Percentiles rank a stretch among this genome's conserved stretches.
Evolutionary conservation across 176 grass and related monocot species (phyloP).

Genomic region (Microstegium vimineum): DNA sequence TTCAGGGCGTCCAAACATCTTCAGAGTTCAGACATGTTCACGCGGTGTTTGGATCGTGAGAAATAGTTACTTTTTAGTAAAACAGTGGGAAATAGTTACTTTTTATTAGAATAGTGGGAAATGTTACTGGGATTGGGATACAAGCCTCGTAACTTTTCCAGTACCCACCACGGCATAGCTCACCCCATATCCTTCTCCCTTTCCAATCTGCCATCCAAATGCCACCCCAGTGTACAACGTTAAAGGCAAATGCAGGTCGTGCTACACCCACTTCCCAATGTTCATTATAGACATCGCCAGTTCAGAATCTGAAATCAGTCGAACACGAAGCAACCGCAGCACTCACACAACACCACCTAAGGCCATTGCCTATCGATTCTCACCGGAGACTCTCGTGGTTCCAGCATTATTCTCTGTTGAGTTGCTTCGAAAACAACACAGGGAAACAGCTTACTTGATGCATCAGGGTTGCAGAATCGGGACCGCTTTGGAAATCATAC

Average conservation of each 20-base stretch:
- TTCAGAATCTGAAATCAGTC: not conserved
- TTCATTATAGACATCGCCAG: not conserved
- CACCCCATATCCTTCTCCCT: too few species aligned
- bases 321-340: not conserved
- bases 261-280: too few species aligned
- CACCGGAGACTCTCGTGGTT: not conserved
- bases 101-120: too few species aligned
- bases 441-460: constrained; percentile 2
- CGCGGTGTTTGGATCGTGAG: too few species aligned
- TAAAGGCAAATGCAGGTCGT: too few species aligned
- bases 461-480: constrained; percentile 28
- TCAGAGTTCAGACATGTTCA: not conserved
- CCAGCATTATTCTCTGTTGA: constrained; percentile 28
- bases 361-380: not conserved
- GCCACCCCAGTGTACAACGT: too few species aligned
- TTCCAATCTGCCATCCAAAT: too few species aligned
- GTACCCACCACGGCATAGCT: too few species aligned
- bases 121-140: too few species aligned
- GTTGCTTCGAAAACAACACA: not conserved
- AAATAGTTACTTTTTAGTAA: too few species aligned
- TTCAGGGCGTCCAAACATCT: not conserved
- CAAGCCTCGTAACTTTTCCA: too few species aligned
- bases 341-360: not conserved
- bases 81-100: too few species aligned
- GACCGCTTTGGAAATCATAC: not conserved